A percentile compares a stretch with the other conserved stretches of the same genome.
phyloP scores from a whole-genome alignment of 2,329 filamentous ascomycete species.

The Aspergillus transmontanensis region DNA sequence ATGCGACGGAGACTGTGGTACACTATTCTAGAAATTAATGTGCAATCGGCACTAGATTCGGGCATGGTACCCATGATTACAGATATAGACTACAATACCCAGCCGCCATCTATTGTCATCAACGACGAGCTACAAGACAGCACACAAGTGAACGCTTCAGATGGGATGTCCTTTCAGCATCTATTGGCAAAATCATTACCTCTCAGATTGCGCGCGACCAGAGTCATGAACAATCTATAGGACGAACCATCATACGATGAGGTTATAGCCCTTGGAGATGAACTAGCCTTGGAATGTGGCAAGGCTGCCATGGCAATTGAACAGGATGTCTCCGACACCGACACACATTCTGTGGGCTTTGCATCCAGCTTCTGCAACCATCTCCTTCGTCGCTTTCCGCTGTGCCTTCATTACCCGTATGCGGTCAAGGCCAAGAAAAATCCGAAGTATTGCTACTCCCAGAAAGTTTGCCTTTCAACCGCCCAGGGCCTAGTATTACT shows the following conservation, averaged over 20 bases:
- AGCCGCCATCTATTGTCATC: conserved; percentile 24
- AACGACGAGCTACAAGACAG: conserved; percentile 16
- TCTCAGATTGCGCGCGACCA: conserved; percentile 14
- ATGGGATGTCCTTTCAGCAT: neutral
- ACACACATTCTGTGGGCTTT: conserved; percentile 9
- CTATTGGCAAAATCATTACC: conserved; percentile 19
- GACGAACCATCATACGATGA: conserved; percentile 22
- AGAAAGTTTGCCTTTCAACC: conserved; percentile 28
- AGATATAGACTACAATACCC: conserved; percentile 35
- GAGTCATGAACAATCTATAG: conserved; percentile 26
- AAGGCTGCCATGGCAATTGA: conserved; percentile 4
- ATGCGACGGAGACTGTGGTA: conserved; percentile 37
- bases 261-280: conserved; percentile 20
- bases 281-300: conserved; percentile 17
- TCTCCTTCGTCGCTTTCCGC: conserved; percentile 22
- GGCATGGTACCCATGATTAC: conserved; percentile 33
- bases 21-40: conserved; percentile 37
- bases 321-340: neutral
- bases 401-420: conserved; percentile 27
- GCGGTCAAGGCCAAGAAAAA: conserved; percentile 26
- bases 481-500: conserved; percentile 29
- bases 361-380: conserved; percentile 21
- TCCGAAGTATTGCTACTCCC: conserved; percentile 29
- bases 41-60: conserved; percentile 35
- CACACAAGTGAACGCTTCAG: neutral